Evolutionary conservation across 2,329 filamentous ascomycete species (phyloP), one percentile per base, ranked within the genome.

Genomic region (Nemania sp.): DNA sequence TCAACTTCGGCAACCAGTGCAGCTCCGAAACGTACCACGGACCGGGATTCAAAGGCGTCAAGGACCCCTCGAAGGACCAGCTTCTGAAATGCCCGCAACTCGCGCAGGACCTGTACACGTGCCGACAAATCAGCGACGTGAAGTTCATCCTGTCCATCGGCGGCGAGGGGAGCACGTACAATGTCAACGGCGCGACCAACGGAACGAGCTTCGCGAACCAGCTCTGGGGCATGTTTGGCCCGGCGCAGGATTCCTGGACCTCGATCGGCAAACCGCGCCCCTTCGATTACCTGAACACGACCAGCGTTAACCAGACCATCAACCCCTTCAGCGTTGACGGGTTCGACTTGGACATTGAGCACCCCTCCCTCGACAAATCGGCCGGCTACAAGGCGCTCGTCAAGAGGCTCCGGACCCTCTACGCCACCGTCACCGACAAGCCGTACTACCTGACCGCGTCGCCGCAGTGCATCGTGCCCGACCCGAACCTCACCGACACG

Each of bases 391-490:
- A 60, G 20, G 70, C 71, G 4, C 64, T 74, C 1, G 69, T 68
- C 9, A 67, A 53, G 2, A 63, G 67, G 7, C 66, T 75, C 12
- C 67, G 71, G 11, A 42, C 58, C 1, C 66, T 72, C 17, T 75
- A 67, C 51, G 49, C 57, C 18, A 59, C 64, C 1, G 67, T 51
- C 2, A 21, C 48, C 6, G 63, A 60, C 47, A 61, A 61, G 52
- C 67, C 67, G 1, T 57, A 77, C 42, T 71, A 77, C 65, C 74
- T 83, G 49, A 77, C 78, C 5, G 79, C 73, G 57, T 78, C 79
- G 29, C 80, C 80, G 20, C 77, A 82, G 64, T 82, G 80, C 67
- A 68, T 80, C 63, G 76, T 81, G 40, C 71, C 75, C 11, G 68
- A 76, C 54, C 72, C 75, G 43, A 68, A 75, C 62, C 57, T 74